phyloP scores from a whole-genome alignment of 2,329 filamentous ascomycete species.

The Colletotrichum kahawae region DNA sequence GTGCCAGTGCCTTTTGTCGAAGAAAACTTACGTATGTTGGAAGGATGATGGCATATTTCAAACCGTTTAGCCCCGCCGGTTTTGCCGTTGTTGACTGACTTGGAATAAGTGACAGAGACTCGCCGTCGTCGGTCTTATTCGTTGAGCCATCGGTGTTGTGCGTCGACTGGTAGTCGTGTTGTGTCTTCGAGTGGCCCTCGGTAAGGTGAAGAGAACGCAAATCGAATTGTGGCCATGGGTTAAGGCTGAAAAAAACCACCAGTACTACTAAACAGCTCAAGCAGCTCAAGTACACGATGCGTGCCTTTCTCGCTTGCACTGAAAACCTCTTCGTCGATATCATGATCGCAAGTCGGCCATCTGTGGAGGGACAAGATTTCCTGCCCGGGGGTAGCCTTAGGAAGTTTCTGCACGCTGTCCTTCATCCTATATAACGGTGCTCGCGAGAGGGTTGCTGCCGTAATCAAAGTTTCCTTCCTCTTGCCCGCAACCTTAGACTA shows the following conservation, averaged over 20 bases:
- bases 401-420: background rate
- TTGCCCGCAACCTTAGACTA: background rate
- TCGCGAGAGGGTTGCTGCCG: background rate
- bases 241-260: background rate
- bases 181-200: background rate
- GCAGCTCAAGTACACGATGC: background rate
- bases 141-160: background rate
- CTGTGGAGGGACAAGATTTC: background rate
- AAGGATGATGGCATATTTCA: slow-evolving; percentile 7
- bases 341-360: background rate
- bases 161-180: background rate
- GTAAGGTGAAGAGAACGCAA: background rate
- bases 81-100: background rate
- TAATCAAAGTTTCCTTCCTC: background rate
- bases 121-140: background rate
- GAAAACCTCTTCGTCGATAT: background rate
- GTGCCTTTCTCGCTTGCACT: background rate
- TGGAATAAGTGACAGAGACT: background rate
- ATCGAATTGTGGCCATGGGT: background rate
- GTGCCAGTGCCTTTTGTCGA: no score
- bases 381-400: background rate
- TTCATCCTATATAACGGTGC: background rate
- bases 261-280: background rate
- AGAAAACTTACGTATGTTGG: slow-evolving; percentile 1
- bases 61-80: background rate